These are phyloP conservation scores for Heterobasidion annosum DNA, from an alignment of 1,284 basidiomycete genomes.

Conservation along the genomic window DNA sequence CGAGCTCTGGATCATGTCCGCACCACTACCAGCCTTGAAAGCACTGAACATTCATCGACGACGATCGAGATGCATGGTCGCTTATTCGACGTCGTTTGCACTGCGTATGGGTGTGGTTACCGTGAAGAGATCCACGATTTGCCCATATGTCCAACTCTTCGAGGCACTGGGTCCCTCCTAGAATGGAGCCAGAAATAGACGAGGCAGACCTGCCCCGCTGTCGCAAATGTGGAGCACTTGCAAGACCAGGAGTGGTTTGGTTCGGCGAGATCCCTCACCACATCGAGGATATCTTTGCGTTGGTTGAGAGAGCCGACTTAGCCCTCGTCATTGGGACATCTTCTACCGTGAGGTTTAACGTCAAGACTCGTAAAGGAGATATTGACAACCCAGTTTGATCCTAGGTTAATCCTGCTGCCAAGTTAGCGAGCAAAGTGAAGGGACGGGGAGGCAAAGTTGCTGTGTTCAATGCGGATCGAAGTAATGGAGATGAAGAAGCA, in stretches of 20 bases:
- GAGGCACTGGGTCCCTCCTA: slow-evolving; percentile 40
- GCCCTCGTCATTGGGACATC: slow-evolving; percentile 59
- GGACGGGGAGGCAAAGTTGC: slow-evolving; percentile 37
- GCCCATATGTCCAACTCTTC: slow-evolving; percentile 43
- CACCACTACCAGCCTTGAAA: neutral
- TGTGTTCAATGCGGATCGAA: slow-evolving; percentile 52
- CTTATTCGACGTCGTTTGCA: slow-evolving; percentile 49
- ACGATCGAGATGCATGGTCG: slow-evolving; percentile 63
- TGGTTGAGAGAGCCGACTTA: slow-evolving; percentile 44
- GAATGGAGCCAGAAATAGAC: slow-evolving; percentile 36
- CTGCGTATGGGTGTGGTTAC: slow-evolving; percentile 29
- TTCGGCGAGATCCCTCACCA: slow-evolving; percentile 47
- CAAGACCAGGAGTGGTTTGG: slow-evolving; percentile 60
- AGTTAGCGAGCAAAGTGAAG: slow-evolving; percentile 26
- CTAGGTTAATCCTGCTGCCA: slow-evolving; percentile 39
- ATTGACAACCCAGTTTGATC: neutral
- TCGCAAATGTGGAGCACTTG: slow-evolving; percentile 35
- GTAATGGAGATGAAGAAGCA: slow-evolving; percentile 29
- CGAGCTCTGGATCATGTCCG: slow-evolving; percentile 20
- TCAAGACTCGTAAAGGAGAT: neutral
- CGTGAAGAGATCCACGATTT: slow-evolving; percentile 29
- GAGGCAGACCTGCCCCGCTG: slow-evolving; percentile 41
- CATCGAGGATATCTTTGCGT: slow-evolving; percentile 31
- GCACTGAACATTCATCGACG: slow-evolving; percentile 11
- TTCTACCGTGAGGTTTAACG: slow-evolving; percentile 32